phyloP scores from a whole-genome alignment of 257 asterid species.

The Scutellaria baicalensis region DNA sequence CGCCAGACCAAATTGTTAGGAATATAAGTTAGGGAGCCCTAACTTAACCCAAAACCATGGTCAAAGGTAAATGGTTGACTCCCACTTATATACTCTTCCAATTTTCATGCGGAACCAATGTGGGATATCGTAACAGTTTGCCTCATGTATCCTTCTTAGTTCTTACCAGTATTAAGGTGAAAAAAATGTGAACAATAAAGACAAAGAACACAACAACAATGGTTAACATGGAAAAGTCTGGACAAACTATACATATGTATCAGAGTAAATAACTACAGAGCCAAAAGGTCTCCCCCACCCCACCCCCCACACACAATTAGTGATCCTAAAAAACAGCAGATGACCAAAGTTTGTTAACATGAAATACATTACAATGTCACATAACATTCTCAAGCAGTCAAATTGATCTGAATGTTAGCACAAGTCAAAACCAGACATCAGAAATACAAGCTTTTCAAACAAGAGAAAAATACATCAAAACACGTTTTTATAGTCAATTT shows the following conservation, averaged over 20 bases:
- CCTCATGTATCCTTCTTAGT: no score
- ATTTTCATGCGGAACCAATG: no score
- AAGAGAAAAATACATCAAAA: neutral
- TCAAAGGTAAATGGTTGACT: no score
- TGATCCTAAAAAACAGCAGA: neutral
- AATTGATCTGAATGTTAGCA: neutral
- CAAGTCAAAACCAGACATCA: neutral
- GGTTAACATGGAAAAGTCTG: neutral
- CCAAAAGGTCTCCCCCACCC: neutral
- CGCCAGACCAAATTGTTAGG: no score
- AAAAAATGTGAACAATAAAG: neutral
- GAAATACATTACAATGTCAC: neutral
- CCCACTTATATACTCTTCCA: no score
- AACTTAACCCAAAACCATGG: no score
- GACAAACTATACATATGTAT: neutral
- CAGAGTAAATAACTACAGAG: neutral
- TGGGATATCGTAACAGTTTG: no score
- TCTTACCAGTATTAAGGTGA: neutral
- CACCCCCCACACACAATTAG: neutral
- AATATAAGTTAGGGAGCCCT: no score
- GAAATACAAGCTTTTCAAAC: neutral
- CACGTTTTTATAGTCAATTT: neutral
- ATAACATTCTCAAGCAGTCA: neutral
- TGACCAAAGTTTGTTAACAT: neutral
- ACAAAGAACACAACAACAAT: neutral